Evolutionary conservation across 257 asterid species (phyloP), one percentile per base, ranked within the genome.

Genomic region (Solanum appendiculatum): DNA sequence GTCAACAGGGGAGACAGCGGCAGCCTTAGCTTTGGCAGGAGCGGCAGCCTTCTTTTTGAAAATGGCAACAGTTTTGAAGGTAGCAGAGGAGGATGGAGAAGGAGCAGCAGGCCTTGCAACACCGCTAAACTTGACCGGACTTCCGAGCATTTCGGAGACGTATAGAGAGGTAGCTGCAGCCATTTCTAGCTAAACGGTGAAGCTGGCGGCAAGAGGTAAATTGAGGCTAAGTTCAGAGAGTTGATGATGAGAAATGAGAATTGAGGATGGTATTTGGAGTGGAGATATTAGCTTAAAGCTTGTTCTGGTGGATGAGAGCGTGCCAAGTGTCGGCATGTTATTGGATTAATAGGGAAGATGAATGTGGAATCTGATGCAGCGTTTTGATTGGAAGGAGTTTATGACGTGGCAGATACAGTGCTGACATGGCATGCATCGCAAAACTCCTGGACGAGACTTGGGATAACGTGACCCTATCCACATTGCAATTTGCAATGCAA

Each of bases 41-140:
- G 97, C 88, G 15, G 95, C 90, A 3, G 94, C 87, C 89, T 92
- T 91, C 94, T 94, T 94, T 39, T 93, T 88, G 94, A 95, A 97
- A 87, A 97, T 91, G 29, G 99, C 98, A 7, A 95, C 93, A 3
- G 98, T 94, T 78, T 90, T 95, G 92, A 93, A 94, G 82, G 94
- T 89, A 86, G 94, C 83, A 29, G 97, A 73, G 87, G 42, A 88
- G 2, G 98, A 92, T 2, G 96, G 90, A 25, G 93, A n/a, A 1
- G 95, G 95, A 11, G 95, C 94, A n/a, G 95, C 94, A 1, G 94
- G 85, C 88, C 95, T 87, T 18, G 98, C 87, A 11, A 92, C 91
- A 68, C 89, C 89, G 58, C 83, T 89, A 91, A 93, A 91, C 88
- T 90, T 92, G 86, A 96, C 92, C 9, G 93, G 92, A 86, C 92